Evolutionary conservation across 352 stramenopile species (phyloP), one percentile per base, ranked within the genome.

Genomic region (Globisporangium viniferum): DNA sequence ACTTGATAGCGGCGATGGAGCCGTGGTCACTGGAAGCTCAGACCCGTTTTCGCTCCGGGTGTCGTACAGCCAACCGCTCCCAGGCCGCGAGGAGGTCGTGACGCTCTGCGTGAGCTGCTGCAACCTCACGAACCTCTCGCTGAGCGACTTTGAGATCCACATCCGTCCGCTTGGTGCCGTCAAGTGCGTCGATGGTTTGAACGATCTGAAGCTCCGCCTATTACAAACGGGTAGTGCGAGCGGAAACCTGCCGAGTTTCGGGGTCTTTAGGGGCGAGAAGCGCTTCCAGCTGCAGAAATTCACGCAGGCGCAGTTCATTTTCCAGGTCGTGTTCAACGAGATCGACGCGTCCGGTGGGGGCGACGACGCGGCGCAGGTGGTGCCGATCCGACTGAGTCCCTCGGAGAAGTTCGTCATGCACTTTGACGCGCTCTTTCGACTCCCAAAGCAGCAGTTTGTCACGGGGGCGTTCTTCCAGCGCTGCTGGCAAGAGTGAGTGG

Each of bases 241-340:
- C 51, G 78, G 70, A 18, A 83, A 62, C 24, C 69, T 95, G 12
- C 72, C 75, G 10, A 79, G 81, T 20, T 91, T 84, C 69, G 88
- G 75, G 0, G 74, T 81, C 12, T 74, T 93, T 70, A 89, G 85
- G 68, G 76, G 70, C 5, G 78, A 89, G 55, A 92, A 93, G 57
- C 74, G 80, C 0, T 93, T 93, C 55, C 79, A 79, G 18, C 46
- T 93, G n/a, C 80, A 81, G 61, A 77, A 76, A 10, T 95, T 93
- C 36, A 74, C 78, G 0, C 78, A 82, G 31, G 67, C 68, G 1
- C 64, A 36, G 12, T 92, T 95, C 64, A 69, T 75, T 49, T 84
- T 92, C 22, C 84, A 91, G 71, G 75, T 88, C 14, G 76, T 85
- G 22, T 88, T 91, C 59, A 67, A 77, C 6, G 81, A 88, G 41